Evolutionary conservation across 768 basidiomycete species (phyloP).

Genomic region (Porpolomopsis calyptriformis): DNA sequence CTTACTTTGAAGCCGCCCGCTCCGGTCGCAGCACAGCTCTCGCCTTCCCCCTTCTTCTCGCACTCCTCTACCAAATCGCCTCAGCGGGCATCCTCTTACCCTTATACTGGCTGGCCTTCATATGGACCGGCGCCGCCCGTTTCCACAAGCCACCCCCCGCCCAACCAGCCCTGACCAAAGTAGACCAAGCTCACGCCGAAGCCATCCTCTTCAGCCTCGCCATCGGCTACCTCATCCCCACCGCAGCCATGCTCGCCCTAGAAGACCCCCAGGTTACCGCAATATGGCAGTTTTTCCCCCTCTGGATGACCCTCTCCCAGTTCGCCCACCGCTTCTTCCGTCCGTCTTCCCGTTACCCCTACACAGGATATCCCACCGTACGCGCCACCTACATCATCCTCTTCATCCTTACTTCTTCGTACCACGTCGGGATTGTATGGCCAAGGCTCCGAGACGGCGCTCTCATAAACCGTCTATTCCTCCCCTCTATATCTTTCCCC

Average conservation of each 20-base stretch:
- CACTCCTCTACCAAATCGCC: conserved; percentile 30
- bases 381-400: conserved; percentile 27
- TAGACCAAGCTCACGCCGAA: conserved; percentile 40
- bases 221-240: conserved; percentile 37
- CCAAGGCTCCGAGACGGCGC: conserved; percentile 23
- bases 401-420: conserved; percentile 33
- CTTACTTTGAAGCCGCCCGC: conserved; percentile 35
- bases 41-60: conserved; percentile 31
- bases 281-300: conserved; percentile 45
- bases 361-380: conserved; percentile 29
- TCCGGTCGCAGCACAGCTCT: conserved; percentile 24
- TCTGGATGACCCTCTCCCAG: conserved; percentile 34
- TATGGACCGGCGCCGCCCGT: conserved; percentile 25
- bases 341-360: conserved; percentile 20
- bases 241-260: conserved; percentile 33
- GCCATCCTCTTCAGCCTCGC: conserved; percentile 41
- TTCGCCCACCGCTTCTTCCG: conserved; percentile 30
- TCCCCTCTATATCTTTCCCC: conserved; percentile 26
- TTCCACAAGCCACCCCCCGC: conserved; percentile 15
- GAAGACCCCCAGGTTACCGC: conserved; percentile 35
- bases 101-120: conserved; percentile 38
- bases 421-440: conserved; percentile 32
- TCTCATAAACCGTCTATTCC: conserved; percentile 22
- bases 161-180: conserved; percentile 9
- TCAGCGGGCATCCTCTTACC: conserved; percentile 36